Evolutionary conservation across 2,329 filamentous ascomycete species (phyloP), one percentile per base, ranked within the genome.

Genomic region (Aspergillus calidoustus): DNA sequence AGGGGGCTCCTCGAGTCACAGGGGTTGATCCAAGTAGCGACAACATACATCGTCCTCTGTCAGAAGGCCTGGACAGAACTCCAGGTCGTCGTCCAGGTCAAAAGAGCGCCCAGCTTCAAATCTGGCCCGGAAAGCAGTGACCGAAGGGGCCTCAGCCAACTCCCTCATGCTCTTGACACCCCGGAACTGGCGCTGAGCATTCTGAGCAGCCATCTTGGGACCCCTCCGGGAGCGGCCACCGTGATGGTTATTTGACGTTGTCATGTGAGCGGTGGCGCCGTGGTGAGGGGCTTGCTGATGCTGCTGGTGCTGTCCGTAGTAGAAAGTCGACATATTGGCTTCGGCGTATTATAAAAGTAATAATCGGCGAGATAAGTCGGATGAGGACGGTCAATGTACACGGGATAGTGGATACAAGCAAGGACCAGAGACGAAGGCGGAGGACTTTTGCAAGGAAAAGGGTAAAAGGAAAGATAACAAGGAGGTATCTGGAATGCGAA

Each of bases 91-190:
- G 74, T 97, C 94, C 65, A 98, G 85, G 71, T 98, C 94, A 74
- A 98, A 98, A 9, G 93, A 97, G 62, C 93, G 88, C 62, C 91
- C 92, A 66, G 92, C 91, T 81, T 98, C 93, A 70, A 96, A 96
- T 74, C 93, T 89, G 69, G 87, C 87, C 70, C 94, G 91, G 82
- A 96, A 97, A 65, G 89, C 87, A 64, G 86, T 85, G 63, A 96
- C 83, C 54, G 89, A 86, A 22, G 88, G 87, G n/a, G 89, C 85
- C 78, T 96, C 93, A 70, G 88, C 88, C 66, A 92, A 81, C 77
- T 97, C 93, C 79, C 96, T 93, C 80, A 94, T 92, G 72, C 89
- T 91, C 74, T 91, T 90, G 58, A 93, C 90, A 66, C 90, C 89
- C 66, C 93, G 91, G 76, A 92, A 93, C 79, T 97, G 92, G 77